These are phyloP conservation scores for Urochloa ruziziensis DNA, from an alignment of 176 grass and related monocot species.

Conservation along the genomic window DNA sequence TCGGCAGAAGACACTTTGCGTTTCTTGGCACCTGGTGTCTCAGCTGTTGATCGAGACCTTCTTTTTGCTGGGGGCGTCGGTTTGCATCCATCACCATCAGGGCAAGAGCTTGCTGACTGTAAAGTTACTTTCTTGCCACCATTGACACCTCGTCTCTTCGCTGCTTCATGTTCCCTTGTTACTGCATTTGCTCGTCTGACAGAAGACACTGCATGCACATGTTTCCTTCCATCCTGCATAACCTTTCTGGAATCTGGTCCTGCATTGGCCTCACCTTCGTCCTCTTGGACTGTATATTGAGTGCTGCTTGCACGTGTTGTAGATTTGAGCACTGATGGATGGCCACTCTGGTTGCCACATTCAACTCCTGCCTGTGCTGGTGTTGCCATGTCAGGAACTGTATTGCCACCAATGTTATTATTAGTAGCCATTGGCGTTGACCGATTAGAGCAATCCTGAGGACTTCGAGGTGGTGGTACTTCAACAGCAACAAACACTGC, in stretches of 20 bases:
- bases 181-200: slow-evolving; percentile 30
- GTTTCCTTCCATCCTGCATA: slow-evolving; percentile 19
- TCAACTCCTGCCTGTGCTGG: slow-evolving; percentile 24
- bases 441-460: not conserved
- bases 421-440: not conserved
- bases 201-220: slow-evolving; percentile 9
- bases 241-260: slow-evolving; percentile 7
- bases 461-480: slow-evolving; percentile 1
- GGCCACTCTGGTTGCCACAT: slow-evolving; percentile 11
- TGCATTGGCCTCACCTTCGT: slow-evolving; percentile 8
- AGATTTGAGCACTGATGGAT: slow-evolving; percentile 29
- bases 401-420: not conserved
- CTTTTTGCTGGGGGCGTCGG: slow-evolving; percentile 20
- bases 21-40: slow-evolving; percentile 34
- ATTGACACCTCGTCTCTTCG: slow-evolving; percentile 26
- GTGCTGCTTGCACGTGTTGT: slow-evolving; percentile 20
- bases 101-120: slow-evolving; percentile 9
- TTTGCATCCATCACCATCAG: slow-evolving; percentile 13
- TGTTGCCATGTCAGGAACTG: slow-evolving; percentile 14
- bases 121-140: not conserved
- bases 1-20: slow-evolving; percentile 22
- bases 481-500: slow-evolving; percentile 41
- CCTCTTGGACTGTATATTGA: slow-evolving; percentile 31
- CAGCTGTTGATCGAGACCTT: slow-evolving; percentile 20
- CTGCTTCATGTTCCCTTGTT: slow-evolving; percentile 37